Evolutionary conservation across 2,329 filamentous ascomycete genomes (phyloP), one percentile per base, ranked within the genome.

Genomic region (Aaosphaeria pasadenensis): DNA sequence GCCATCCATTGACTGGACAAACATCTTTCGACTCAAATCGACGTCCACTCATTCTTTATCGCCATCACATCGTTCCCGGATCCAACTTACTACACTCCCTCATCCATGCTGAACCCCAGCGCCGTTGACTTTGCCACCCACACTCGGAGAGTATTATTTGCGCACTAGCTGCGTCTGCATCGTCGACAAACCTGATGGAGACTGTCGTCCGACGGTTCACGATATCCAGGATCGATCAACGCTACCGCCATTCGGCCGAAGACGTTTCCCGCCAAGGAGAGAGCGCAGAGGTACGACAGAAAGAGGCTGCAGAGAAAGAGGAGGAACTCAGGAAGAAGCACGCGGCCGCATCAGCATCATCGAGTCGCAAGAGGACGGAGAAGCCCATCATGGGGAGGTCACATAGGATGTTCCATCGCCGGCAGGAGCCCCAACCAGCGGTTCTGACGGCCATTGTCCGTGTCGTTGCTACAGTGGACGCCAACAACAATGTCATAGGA

Each of bases 1-100:
- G 17, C 39, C 43, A 55, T 67, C 66, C 67, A 70, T 70, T 68
- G 65, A 67, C 58, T 67, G 66, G 64, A 71, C 57, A 47, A 56
- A 54, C 49, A 44, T 36, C 47, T 46, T 24, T 48, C 50, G 53
- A 58, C 62, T 54, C 50, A 50, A 56, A 50, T 54, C 57, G 53
- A 51, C 66, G 54, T 66, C 60, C 67, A 49, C 57, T 70, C 67
- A 39, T 64, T 70, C 17, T 54, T 48, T 51, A 53, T 50, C 48
- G 56, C 48, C 38, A 47, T 44, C 51, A 38, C 49, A 24, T 24
- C 52, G 53, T 49, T 39, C 51, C 45, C 30, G 13, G 43, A 52
- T 42, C 59, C 59, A 60, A 65, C 63, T 58, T 47, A 28, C 49
- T 52, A 53, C 60, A 42, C 55, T 63, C 64, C 44, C 56, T 67